A percentile compares a stretch with the other conserved stretches of the same genome.
Conservation (phyloP, 75 land plant species). For the Larix kaempferi region DNA sequence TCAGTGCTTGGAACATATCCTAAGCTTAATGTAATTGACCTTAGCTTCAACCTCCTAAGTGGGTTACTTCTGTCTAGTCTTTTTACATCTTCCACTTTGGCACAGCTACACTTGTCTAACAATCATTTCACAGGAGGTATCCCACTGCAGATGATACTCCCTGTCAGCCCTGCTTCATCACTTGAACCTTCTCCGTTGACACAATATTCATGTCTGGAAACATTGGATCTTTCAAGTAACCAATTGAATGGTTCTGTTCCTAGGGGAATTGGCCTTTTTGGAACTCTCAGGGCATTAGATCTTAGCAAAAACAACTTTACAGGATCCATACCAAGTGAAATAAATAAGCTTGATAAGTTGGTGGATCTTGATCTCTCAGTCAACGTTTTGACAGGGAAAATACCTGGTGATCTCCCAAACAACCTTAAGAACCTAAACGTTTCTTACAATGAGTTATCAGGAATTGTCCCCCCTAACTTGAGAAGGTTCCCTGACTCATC, state of each 20-base stretch:
- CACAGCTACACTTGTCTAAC: conserved; percentile 53
- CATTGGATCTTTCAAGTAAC: conserved; percentile 78
- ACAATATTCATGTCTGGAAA: conserved; percentile 25
- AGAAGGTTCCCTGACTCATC: conserved; percentile 76
- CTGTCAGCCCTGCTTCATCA: conserved; percentile 20
- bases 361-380: conserved; percentile 68
- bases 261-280: conserved; percentile 38
- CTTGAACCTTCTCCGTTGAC: conserved; percentile 6
- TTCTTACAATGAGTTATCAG: conserved; percentile 83
- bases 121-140: conserved; percentile 62
- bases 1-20: conserved; percentile 37
- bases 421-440: conserved; percentile 51
- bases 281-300: conserved; percentile 44
- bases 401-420: conserved; percentile 64
- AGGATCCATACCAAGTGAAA: conserved; percentile 61
- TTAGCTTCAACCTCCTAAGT: conserved; percentile 65
- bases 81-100: conserved; percentile 48
- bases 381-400: conserved; percentile 72
- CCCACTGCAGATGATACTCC: conserved; percentile 14
- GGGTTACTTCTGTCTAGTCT: conserved; percentile 58
- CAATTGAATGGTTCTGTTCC: conserved; percentile 69
- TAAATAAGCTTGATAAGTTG: conserved; percentile 47
- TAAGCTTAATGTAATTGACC: conserved; percentile 65
- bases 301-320: conserved; percentile 62
- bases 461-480: conserved; percentile 67